A percentile compares a stretch with the other conserved stretches of the same genome.
Conservation (phyloP, 108 stramenopile species). For the Ochromonas danica region DNA sequence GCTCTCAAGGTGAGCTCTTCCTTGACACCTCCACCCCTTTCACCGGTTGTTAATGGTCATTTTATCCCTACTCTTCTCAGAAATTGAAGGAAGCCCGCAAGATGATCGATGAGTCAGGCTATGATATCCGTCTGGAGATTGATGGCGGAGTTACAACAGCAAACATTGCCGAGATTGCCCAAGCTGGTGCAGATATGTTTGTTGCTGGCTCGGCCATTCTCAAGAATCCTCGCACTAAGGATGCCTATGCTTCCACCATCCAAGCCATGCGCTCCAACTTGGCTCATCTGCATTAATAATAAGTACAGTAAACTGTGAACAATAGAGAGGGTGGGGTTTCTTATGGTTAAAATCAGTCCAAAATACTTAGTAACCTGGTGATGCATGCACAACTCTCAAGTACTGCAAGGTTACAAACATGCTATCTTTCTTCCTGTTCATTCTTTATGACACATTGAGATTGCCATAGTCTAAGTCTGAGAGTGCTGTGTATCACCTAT, state of each 20-base stretch:
- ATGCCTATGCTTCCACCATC: constrained; percentile 91
- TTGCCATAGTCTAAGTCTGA: no score
- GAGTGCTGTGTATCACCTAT: no score
- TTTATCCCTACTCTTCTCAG: constrained; percentile 52
- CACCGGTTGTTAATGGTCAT: background rate
- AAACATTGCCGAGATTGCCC: constrained; percentile 90
- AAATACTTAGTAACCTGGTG: no score
- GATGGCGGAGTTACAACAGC: constrained; percentile 87
- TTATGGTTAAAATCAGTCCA: no score
- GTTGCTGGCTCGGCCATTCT: constrained; percentile 95
- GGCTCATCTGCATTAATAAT: no score
- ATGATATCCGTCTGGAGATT: constrained; percentile 94
- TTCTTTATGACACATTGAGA: no score
- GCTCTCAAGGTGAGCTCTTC: background rate
- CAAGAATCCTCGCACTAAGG: constrained; percentile 88
- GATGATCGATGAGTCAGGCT: constrained; percentile 86
- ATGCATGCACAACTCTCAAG: no score
- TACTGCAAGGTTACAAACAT: no score
- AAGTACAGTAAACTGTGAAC: no score
- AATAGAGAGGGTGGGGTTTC: no score
- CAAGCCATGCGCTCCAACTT: constrained; percentile 89
- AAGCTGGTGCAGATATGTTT: constrained; percentile 97
- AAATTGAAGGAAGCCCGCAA: constrained; percentile 92
- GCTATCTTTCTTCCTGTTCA: no score
- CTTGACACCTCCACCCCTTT: background rate